Evolutionary conservation across 2,329 filamentous ascomycete genomes (phyloP).

Genomic region (Westerdykella sp.): DNA sequence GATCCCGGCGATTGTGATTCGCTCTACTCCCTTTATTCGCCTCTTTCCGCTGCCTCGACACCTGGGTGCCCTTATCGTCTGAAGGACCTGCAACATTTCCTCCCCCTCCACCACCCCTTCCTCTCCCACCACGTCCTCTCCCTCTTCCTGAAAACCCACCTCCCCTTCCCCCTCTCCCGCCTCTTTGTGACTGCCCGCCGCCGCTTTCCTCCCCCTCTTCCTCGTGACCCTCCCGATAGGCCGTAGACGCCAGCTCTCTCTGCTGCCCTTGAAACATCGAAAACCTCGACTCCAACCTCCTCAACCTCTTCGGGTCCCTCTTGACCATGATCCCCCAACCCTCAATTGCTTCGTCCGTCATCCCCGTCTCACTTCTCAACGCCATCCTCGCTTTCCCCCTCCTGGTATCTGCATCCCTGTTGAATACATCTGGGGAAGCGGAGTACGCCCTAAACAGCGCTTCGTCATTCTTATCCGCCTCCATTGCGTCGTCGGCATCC

Average conservation of each 20-base stretch:
- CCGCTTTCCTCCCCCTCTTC: conserved; percentile 51
- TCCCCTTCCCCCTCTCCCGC: conserved; percentile 40
- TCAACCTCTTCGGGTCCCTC: conserved; percentile 63
- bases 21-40: conserved; percentile 73
- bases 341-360: conserved; percentile 92
- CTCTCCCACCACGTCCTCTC: conserved; percentile 30
- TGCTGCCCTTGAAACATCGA: conserved; percentile 62
- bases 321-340: conserved; percentile 86
- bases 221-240: conserved; percentile 50
- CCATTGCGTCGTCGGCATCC: conserved; percentile 50
- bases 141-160: conserved; percentile 37
- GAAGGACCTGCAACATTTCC: conserved; percentile 58
- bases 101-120: conserved; percentile 33
- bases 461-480: conserved; percentile 58
- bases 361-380: conserved; percentile 69
- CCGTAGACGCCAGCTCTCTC: conserved; percentile 56
- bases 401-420: conserved; percentile 63
- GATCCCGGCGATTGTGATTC: conserved; percentile 79
- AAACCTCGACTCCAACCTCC: conserved; percentile 65
- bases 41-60: conserved; percentile 69
- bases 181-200: conserved; percentile 39
- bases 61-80: conserved; percentile 65
- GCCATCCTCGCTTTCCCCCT: conserved; percentile 56
- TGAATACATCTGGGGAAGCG: conserved; percentile 59
- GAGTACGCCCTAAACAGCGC: conserved; percentile 67